Evolutionary conservation across 768 basidiomycete genomes (phyloP).

Genomic region (Tremella mesenterica): DNA sequence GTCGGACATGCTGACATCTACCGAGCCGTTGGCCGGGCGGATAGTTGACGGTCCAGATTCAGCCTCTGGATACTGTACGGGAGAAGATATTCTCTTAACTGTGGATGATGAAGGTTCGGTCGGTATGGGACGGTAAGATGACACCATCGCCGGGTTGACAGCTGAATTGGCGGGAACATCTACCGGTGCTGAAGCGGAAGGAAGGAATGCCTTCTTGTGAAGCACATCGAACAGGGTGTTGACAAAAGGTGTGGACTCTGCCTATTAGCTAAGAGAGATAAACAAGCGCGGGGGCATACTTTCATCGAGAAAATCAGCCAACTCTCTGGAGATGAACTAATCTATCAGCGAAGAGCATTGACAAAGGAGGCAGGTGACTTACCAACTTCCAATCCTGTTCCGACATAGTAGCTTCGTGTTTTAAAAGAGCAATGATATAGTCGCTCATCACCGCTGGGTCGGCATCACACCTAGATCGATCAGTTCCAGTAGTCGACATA

Average conservation of each 20-base stretch:
- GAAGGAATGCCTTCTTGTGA: constrained; percentile 30
- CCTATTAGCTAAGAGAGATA: constrained; percentile 24
- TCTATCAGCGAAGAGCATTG: constrained; percentile 8
- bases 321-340: constrained; percentile 54
- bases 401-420: constrained; percentile 63
- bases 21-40: too few relatives aligned
- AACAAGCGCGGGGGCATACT: constrained; percentile 48
- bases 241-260: constrained; percentile 65
- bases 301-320: constrained; percentile 89
- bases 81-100: neutral
- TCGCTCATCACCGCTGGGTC: constrained; percentile 88
- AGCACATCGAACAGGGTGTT: constrained; percentile 77
- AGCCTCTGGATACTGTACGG: constrained; percentile 4
- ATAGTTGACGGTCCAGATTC: constrained; percentile 20
- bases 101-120: constrained; percentile 5
- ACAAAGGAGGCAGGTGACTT: constrained; percentile 8
- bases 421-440: constrained; percentile 85
- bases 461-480: constrained; percentile 73
- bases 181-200: constrained; percentile 4
- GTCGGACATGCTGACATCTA: too few relatives aligned
- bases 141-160: constrained; percentile 15
- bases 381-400: constrained; percentile 75
- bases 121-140: constrained; percentile 28
- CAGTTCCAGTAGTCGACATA: neutral
- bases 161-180: too few relatives aligned